Percentiles rank a stretch among this genome's conserved stretches.
phyloP scores from a whole-genome alignment of 129 eudicot species.

The Helianthus tuberosus region DNA sequence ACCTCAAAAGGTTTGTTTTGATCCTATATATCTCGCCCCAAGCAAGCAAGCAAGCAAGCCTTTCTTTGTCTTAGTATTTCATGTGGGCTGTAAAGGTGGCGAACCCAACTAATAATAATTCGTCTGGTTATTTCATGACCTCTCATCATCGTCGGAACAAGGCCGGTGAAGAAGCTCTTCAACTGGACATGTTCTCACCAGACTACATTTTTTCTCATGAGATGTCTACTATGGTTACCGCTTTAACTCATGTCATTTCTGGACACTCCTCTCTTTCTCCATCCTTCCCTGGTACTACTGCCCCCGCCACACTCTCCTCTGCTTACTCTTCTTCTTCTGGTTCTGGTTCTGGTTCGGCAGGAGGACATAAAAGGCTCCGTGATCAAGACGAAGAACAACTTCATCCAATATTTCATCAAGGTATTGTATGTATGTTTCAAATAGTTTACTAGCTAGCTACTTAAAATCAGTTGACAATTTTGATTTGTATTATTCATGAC shows the following conservation, averaged over 20 bases:
- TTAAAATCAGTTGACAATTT: too few species aligned
- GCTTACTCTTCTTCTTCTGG: not conserved
- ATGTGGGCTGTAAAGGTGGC: slow-evolving; percentile 68
- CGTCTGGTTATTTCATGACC: slow-evolving; percentile 1
- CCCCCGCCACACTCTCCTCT: not conserved
- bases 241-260: slow-evolving; percentile 63
- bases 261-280: slow-evolving; percentile 17
- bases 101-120: slow-evolving; percentile 43
- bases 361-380: not conserved
- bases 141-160: slow-evolving; percentile 6
- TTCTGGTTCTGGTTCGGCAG: too few species aligned
- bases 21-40: not conserved
- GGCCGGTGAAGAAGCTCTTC: slow-evolving; percentile 13
- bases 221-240: slow-evolving; percentile 73
- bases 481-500: too few species aligned
- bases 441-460: too few species aligned
- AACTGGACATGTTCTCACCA: slow-evolving; percentile 14
- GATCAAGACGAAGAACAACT: not conserved
- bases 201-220: slow-evolving; percentile 40
- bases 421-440: too few species aligned
- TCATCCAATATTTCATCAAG: too few species aligned
- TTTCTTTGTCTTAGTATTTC: not conserved
- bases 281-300: not conserved
- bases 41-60: not conserved
- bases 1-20: slow-evolving; percentile 14